phyloP scores from a whole-genome alignment of 257 asterid genomes.

The Solanum rostratum region DNA sequence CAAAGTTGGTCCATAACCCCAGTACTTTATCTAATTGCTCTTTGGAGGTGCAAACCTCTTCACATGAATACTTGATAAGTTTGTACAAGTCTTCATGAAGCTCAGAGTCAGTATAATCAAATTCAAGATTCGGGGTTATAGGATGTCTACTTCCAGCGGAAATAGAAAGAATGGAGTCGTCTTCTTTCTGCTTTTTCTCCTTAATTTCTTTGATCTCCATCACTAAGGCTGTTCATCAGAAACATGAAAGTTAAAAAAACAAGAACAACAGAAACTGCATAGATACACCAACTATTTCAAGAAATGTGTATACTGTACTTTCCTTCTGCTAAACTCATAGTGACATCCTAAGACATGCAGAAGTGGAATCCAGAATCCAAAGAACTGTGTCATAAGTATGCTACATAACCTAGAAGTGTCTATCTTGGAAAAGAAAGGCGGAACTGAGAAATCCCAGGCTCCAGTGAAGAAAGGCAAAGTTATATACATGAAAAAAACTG shows the following conservation, averaged over 20 bases:
- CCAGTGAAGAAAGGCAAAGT: not conserved
- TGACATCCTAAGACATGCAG: not conserved
- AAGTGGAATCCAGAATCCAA: not conserved
- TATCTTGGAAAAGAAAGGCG: not conserved
- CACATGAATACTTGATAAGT: conserved; percentile 78
- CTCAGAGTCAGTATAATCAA: conserved; percentile 60
- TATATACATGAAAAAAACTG: not conserved
- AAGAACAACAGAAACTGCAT: not conserved
- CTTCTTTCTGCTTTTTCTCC: conserved; percentile 79
- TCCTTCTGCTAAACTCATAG: not conserved
- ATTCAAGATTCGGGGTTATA: conserved; percentile 62
- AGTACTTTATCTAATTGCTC: conserved; percentile 74
- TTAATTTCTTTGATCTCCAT: conserved; percentile 83
- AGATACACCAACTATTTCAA: not conserved
- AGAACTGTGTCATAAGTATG: not conserved
- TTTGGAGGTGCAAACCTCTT: conserved; percentile 89
- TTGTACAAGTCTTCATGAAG: conserved; percentile 78
- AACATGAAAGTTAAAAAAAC: conserved; percentile 5
- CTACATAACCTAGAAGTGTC: not conserved
- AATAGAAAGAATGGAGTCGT: conserved; percentile 52
- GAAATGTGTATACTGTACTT: not conserved
- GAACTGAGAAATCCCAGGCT: not conserved
- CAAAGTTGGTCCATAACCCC: conserved; percentile 78
- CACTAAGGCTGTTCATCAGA: conserved; percentile 50
- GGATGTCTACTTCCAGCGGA: conserved; percentile 82